These are phyloP conservation scores for Macrophomina pseudophaseolina DNA, from an alignment of 2,329 filamentous ascomycete genomes.

Conservation along the genomic window DNA sequence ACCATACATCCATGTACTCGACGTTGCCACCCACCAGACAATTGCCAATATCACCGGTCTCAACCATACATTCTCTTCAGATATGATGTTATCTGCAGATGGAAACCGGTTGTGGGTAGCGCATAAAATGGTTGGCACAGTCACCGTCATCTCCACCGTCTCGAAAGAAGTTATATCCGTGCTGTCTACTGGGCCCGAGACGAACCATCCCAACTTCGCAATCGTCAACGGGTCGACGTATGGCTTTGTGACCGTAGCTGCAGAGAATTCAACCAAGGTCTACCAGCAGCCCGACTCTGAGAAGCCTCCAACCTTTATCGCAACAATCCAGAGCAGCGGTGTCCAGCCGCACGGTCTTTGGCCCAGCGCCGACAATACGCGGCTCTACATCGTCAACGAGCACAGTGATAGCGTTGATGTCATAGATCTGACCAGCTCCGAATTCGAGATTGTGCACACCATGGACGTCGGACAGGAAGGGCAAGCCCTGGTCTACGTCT, in stretches of 20 bases:
- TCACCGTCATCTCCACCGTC: background rate
- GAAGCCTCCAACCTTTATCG: background rate
- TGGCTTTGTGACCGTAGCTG: constrained; percentile 25
- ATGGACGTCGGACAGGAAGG: constrained; percentile 25
- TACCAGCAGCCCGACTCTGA: constrained; percentile 11
- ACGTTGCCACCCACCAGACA: background rate
- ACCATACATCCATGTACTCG: constrained; percentile 22
- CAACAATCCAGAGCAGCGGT: background rate
- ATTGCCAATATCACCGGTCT: constrained; percentile 28
- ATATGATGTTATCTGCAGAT: constrained; percentile 27
- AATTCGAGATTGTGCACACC: constrained; percentile 2
- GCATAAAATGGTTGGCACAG: constrained; percentile 22
- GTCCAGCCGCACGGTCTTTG: constrained; percentile 26
- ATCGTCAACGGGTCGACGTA: constrained; percentile 10
- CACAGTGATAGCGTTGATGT: constrained; percentile 27
- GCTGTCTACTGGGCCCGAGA: constrained; percentile 19
- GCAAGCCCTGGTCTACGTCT: constrained; percentile 22
- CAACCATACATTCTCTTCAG: constrained; percentile 26
- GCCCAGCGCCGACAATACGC: constrained; percentile 26
- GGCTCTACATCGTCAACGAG: constrained; percentile 27
- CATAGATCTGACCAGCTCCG: constrained; percentile 4
- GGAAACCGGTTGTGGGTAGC: constrained; percentile 22
- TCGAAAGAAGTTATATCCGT: background rate
- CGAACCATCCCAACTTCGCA: constrained; percentile 27
- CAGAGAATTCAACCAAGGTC: constrained; percentile 5